Percentiles rank a stretch among this genome's conserved stretches.
phyloP scores from a whole-genome alignment of 257 asterid genomes.

The Solanum appendiculatum region DNA sequence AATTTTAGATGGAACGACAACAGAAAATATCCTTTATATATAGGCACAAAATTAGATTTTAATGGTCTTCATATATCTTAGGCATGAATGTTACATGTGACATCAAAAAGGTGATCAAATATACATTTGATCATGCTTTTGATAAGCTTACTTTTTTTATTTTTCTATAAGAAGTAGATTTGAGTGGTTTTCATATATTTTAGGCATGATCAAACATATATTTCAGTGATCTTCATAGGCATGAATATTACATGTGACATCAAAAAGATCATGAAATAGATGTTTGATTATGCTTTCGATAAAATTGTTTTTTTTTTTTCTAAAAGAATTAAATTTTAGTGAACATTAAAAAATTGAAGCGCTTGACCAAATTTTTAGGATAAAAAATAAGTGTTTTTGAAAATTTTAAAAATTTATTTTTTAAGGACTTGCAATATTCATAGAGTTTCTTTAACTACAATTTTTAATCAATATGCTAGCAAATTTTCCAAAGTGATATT shows the following conservation, averaged over 20 bases:
- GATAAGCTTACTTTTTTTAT: background rate
- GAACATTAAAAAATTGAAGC: too few species aligned
- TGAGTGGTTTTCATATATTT: background rate
- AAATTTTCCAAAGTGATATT: background rate
- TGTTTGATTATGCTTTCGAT: too few species aligned
- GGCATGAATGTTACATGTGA: background rate
- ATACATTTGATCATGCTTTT: background rate
- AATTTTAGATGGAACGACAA: background rate
- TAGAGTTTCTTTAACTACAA: background rate
- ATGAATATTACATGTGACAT: too few species aligned
- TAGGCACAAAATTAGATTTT: background rate
- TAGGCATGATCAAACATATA: too few species aligned
- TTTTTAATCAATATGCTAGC: background rate
- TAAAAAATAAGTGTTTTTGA: background rate
- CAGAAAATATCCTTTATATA: background rate
- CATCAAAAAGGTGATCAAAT: background rate
- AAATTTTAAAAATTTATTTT: too few species aligned
- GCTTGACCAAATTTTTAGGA: background rate
- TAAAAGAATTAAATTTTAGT: too few species aligned
- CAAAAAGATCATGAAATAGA: too few species aligned
- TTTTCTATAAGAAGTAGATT: too few species aligned
- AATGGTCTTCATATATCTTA: background rate
- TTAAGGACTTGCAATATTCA: background rate
- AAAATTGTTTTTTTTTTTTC: too few species aligned
- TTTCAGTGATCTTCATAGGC: background rate